Conservation (phyloP, 345 rosid species). For the Rhodamnia argentea region DNA sequence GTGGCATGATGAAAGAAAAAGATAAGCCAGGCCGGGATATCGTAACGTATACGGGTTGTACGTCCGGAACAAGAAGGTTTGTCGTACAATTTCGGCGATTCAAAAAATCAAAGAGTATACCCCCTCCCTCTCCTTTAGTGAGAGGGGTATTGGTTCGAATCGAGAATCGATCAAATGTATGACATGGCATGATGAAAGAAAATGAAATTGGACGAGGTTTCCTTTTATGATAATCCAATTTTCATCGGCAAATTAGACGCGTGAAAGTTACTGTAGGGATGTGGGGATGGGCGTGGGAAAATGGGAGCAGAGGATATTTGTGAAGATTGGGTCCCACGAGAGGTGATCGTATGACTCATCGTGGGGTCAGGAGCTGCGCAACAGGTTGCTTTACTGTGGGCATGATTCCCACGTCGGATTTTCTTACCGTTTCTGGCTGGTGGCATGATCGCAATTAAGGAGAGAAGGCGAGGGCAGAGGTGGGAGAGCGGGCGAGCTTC, state of each 20-base stretch:
- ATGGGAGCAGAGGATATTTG: not conserved
- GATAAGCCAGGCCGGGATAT: no score
- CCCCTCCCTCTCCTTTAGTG: no score
- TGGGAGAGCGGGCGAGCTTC: not conserved
- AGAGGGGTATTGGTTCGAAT: no score
- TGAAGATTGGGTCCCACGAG: not conserved
- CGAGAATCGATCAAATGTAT: no score
- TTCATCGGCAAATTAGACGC: not conserved
- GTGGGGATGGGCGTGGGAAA: not conserved
- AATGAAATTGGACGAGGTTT: not conserved
- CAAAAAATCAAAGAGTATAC: no score
- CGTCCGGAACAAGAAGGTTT: no score
- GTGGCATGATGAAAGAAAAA: not conserved
- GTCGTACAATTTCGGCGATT: no score
- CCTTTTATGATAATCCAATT: not conserved
- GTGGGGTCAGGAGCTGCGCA: not conserved
- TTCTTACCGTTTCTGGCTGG: not conserved
- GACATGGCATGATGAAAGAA: not conserved
- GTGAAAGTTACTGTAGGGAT: no score
- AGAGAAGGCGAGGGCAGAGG: not conserved
- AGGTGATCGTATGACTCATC: not conserved
- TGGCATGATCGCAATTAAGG: not conserved
- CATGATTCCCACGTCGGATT: not conserved
- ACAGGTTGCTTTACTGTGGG: not conserved
- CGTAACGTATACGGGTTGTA: no score